Evolutionary conservation across 2,329 filamentous ascomycete genomes (phyloP), one percentile per base, ranked within the genome.

Genomic region (Ceratocystis diversiconidia): DNA sequence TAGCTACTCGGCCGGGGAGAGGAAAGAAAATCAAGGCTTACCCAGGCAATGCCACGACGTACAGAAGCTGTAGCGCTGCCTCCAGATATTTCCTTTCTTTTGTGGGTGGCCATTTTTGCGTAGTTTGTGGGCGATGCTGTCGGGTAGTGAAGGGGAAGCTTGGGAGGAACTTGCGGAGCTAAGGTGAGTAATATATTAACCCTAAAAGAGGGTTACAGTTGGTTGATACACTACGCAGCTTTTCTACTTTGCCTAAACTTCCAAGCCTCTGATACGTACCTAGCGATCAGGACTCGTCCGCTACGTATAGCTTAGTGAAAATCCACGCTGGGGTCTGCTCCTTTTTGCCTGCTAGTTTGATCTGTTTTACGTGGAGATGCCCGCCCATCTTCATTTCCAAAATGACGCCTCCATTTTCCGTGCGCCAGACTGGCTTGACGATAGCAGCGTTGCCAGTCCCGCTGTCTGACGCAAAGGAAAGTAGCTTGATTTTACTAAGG

Each of bases 271-370:
- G 3, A 15, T 1, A 12, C 2, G 12, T 41, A 15, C 12, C 36
- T 41, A 41, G 10, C 3, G 36, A 41, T 15, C 12, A 41, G n/a
- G 17, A 19, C n/a, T 19, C 48, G 3, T 52, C n/a, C 19, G 48
- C n/a, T 22, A 15, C 32, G 43, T 60, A 57, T 41, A 60, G 41
- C 25, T 22, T 28, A 41, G 59, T 22, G 36, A 64, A 50, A 17
- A 5, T 15, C 19, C 19, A 2, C 5, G 2, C 69, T 1, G 73
- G 73, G 57, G 67, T 65, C 61, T 71, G 70, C 52, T 72, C 71
- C 0, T 65, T 65, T 61, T 71, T 73, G 2, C 74, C 74, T 52
- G 75, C 74, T 30, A 75, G 72, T 63, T 74, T 75, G 3, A 74
- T 70, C 41, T 66, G 71, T 46, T 55, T 68, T 4, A 76, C 70